Conservation (phyloP, 768 basidiomycete genomes). For the Kwoniella dendrophila region DNA sequence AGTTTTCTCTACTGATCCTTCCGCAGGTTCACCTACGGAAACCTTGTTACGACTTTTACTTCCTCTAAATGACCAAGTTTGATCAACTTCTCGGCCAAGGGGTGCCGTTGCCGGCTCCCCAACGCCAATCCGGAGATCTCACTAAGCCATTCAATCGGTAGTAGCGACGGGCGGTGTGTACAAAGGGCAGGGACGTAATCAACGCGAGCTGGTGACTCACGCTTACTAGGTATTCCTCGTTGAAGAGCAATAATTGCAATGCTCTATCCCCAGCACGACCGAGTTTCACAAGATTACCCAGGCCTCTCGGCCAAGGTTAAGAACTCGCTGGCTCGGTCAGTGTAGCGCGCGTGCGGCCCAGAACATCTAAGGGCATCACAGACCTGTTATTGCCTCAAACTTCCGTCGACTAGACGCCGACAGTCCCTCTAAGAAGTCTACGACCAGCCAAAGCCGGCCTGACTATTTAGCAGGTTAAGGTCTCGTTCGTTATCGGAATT, state of each 20-base stretch:
- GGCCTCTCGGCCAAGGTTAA: constrained; percentile 73
- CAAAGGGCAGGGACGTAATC: constrained; percentile 90
- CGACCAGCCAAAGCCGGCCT: constrained; percentile 72
- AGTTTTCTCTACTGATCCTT: constrained; percentile 65
- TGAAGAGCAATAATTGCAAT: constrained; percentile 91
- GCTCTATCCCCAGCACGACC: constrained; percentile 82
- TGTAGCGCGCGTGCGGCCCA: constrained; percentile 83
- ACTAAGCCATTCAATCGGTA: constrained; percentile 90
- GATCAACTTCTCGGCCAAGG: constrained; percentile 65
- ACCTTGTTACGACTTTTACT: constrained; percentile 74
- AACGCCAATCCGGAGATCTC: constrained; percentile 79
- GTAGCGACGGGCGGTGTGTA: constrained; percentile 88
- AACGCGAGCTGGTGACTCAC: constrained; percentile 84
- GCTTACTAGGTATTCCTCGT: constrained; percentile 85
- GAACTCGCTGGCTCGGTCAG: constrained; percentile 85
- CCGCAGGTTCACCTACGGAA: constrained; percentile 80
- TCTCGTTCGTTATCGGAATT: constrained; percentile 94
- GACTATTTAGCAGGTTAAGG: constrained; percentile 91
- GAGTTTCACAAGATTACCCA: constrained; percentile 78
- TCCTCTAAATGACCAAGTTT: constrained; percentile 83
- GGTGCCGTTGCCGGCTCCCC: constrained; percentile 63
- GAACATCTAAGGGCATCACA: constrained; percentile 90
- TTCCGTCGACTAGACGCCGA: constrained; percentile 77
- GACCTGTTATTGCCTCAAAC: constrained; percentile 90
- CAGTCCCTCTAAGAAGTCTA: constrained; percentile 84